Percentiles rank a stretch among this genome's conserved stretches.
These are phyloP conservation scores for Colletotrichum ledebouriae DNA, from an alignment of 2,329 filamentous ascomycete species.

Conservation along the genomic window DNA sequence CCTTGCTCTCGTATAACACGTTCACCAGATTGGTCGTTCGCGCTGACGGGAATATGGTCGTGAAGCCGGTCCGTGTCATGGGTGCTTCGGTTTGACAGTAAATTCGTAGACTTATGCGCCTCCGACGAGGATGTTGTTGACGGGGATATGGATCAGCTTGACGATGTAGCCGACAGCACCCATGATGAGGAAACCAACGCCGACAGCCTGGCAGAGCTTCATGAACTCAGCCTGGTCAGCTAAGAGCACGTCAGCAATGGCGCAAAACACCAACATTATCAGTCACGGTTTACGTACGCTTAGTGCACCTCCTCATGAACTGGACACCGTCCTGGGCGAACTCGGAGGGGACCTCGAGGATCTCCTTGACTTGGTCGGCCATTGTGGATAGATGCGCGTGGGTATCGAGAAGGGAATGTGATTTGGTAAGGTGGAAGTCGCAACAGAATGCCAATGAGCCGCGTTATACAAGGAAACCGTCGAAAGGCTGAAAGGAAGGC, in stretches of 20 bases:
- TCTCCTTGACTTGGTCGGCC: slow-evolving; percentile 78
- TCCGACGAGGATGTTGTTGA: slow-evolving; percentile 78
- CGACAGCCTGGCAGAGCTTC: slow-evolving; percentile 70
- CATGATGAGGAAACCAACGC: slow-evolving; percentile 79
- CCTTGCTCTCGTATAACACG: slow-evolving; percentile 36
- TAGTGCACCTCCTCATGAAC: slow-evolving; percentile 73
- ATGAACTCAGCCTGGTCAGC: slow-evolving; percentile 59
- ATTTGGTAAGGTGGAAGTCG: slow-evolving; percentile 19
- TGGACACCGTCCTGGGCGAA: slow-evolving; percentile 74
- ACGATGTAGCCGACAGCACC: slow-evolving; percentile 78
- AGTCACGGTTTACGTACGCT: slow-evolving; percentile 60
- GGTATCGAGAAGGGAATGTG: slow-evolving; percentile 32
- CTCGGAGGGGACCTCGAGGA: slow-evolving; percentile 77
- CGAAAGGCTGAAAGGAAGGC: slow-evolving; percentile 24
- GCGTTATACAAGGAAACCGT: slow-evolving; percentile 8
- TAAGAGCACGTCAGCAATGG: slow-evolving; percentile 23
- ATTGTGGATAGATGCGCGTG: slow-evolving; percentile 55
- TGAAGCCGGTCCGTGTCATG: slow-evolving; percentile 16
- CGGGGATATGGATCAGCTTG: slow-evolving; percentile 79
- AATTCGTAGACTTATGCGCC: slow-evolving; percentile 63
- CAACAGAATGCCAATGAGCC: slow-evolving; percentile 32
- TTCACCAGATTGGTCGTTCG: slow-evolving; percentile 24
- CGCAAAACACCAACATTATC: neutral
- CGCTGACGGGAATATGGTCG: slow-evolving; percentile 8
- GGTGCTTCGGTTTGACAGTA: slow-evolving; percentile 21